Evolutionary conservation across 2,329 filamentous ascomycete species (phyloP).

Genomic region (Aspergillus pseudoterreus): DNA sequence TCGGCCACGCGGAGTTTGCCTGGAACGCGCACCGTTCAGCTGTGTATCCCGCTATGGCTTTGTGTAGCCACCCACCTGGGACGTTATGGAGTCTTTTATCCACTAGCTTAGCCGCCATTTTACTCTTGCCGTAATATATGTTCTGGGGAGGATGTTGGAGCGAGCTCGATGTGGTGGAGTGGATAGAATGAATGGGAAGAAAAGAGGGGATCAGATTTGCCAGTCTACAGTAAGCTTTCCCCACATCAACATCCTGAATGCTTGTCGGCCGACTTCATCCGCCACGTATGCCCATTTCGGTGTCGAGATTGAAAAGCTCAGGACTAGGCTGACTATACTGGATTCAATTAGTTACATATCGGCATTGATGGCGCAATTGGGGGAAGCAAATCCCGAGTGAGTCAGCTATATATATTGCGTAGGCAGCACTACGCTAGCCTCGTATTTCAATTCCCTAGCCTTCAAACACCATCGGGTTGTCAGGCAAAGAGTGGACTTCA

Average conservation of each 20-base stretch:
- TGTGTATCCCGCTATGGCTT: not conserved
- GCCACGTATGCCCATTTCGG: no score
- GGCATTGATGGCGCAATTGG: no score
- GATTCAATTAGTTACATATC: no score
- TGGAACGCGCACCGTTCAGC: slow-evolving; percentile 31
- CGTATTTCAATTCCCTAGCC: no score
- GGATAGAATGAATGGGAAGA: not conserved
- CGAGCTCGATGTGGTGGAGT: not conserved
- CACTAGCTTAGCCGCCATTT: slow-evolving; percentile 38
- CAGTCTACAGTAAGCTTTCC: not conserved
- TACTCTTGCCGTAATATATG: not conserved
- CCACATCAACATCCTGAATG: not conserved
- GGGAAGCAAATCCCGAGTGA: no score
- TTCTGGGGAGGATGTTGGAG: not conserved
- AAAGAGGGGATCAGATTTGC: not conserved
- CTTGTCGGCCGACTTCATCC: not conserved
- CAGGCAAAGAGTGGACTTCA: no score
- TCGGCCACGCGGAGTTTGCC: slow-evolving; percentile 75
- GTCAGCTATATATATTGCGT: no score
- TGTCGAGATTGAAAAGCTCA: no score
- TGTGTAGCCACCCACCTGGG: slow-evolving; percentile 25
- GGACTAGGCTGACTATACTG: no score
- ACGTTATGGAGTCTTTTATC: slow-evolving; percentile 35
- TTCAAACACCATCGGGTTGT: no score
- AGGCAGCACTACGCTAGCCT: no score